These are phyloP conservation scores for Stachybotrys elegans DNA, from an alignment of 2,329 filamentous ascomycete genomes.

Conservation along the genomic window DNA sequence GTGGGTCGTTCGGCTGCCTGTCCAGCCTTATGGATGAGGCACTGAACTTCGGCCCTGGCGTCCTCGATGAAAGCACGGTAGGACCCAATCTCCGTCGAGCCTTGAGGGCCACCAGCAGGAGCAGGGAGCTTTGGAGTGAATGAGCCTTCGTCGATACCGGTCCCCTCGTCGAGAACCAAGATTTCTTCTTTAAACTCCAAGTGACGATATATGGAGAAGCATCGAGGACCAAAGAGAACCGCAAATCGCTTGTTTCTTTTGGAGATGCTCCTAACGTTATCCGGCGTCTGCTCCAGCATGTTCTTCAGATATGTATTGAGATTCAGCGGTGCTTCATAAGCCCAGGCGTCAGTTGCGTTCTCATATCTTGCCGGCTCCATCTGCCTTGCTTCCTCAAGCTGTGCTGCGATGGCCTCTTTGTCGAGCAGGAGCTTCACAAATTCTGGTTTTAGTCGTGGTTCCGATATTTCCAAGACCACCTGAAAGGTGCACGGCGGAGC, in stretches of 20 bases:
- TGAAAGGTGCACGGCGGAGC: slow-evolving; percentile 34
- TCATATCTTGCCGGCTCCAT: slow-evolving; percentile 45
- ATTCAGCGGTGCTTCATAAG: slow-evolving; percentile 35
- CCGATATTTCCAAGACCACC: slow-evolving; percentile 42
- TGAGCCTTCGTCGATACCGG: slow-evolving; percentile 33
- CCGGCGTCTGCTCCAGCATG: slow-evolving; percentile 32
- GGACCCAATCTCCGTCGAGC: slow-evolving; percentile 32
- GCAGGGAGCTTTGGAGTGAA: slow-evolving; percentile 28
- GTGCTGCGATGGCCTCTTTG: slow-evolving; percentile 34
- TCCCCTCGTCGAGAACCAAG: slow-evolving; percentile 21
- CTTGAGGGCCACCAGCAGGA: slow-evolving; percentile 25
- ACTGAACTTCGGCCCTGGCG: slow-evolving; percentile 43
- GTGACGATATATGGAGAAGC: slow-evolving; percentile 41
- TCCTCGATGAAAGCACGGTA: slow-evolving; percentile 45
- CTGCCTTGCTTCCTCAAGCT: slow-evolving; percentile 32
- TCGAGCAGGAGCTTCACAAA: slow-evolving; percentile 42
- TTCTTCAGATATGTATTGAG: slow-evolving; percentile 49
- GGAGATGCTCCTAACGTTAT: slow-evolving; percentile 41
- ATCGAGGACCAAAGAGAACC: slow-evolving; percentile 47
- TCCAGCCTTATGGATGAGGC: slow-evolving; percentile 29
- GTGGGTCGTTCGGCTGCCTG: slow-evolving; percentile 22
- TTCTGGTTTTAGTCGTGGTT: slow-evolving; percentile 38
- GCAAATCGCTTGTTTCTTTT: slow-evolving; percentile 53
- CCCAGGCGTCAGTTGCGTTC: slow-evolving; percentile 35
- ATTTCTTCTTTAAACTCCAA: slow-evolving; percentile 42